Conservation (phyloP, 306 rosid species). For the Calophaca sinica region DNA sequence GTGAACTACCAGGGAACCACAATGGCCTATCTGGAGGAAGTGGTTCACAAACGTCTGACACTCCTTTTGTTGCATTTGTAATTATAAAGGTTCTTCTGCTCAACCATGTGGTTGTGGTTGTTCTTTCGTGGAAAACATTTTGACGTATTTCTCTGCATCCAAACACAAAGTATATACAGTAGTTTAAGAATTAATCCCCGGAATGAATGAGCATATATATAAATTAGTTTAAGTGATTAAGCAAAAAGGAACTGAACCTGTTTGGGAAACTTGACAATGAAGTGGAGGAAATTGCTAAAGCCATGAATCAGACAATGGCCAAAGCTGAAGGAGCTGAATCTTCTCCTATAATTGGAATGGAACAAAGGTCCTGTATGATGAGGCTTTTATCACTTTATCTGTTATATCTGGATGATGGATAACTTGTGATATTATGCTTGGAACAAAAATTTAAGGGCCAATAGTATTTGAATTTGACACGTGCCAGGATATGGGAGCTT, state of each 20-base stretch:
- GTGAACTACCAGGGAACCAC: slow-evolving; percentile 90
- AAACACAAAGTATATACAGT: neutral
- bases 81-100: slow-evolving; percentile 41
- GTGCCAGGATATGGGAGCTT: slow-evolving; percentile 16
- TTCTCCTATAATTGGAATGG: too few species aligned
- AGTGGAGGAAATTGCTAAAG: slow-evolving; percentile 69
- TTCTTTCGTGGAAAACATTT: slow-evolving; percentile 42
- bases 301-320: slow-evolving; percentile 57
- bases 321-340: too few species aligned
- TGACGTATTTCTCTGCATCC: slow-evolving; percentile 54
- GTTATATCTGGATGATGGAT: slow-evolving; percentile 41
- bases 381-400: slow-evolving; percentile 38
- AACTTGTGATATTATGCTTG: slow-evolving; percentile 35
- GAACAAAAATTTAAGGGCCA: slow-evolving; percentile 11
- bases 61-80: slow-evolving; percentile 68
- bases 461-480: slow-evolving; percentile 37
- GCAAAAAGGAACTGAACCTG: slow-evolving; percentile 51
- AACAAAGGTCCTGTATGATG: slow-evolving; percentile 3
- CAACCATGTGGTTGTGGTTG: slow-evolving; percentile 39
- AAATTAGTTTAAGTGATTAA: neutral
- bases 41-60: slow-evolving; percentile 81
- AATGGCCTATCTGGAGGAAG: slow-evolving; percentile 90
- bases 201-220: neutral
- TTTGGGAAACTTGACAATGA: slow-evolving; percentile 62
- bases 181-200: slow-evolving; percentile 7